phyloP scores from a whole-genome alignment of 495 filamentous ascomycete genomes.

The Trichoderma orchidacearum region DNA sequence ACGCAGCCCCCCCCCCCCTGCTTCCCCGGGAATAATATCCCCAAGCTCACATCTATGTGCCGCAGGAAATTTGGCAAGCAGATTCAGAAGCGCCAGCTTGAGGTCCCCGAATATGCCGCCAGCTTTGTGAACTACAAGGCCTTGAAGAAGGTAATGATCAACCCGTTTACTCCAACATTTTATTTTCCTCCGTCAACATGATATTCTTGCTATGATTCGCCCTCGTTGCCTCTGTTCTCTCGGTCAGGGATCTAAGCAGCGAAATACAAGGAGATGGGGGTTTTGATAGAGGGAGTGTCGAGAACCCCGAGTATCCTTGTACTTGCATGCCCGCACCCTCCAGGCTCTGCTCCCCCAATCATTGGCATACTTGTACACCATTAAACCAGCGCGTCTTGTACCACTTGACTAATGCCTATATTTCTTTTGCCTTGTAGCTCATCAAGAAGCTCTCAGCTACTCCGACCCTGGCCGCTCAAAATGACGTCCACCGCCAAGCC shows the following conservation, averaged over 20 bases:
- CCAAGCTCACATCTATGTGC: background rate
- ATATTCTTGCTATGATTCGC: background rate
- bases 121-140: constrained; percentile 99
- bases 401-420: constrained; percentile 12
- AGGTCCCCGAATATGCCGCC: constrained; percentile 96
- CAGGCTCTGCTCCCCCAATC: background rate
- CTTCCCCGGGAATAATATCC: background rate
- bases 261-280: background rate
- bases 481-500: constrained; percentile 38
- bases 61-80: constrained; percentile 98
- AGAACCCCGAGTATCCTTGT: background rate
- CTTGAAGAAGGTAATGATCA: constrained; percentile 72
- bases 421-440: constrained; percentile 44
- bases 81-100: constrained; percentile 95
- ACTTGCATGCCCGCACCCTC: background rate
- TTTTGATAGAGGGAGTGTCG: background rate
- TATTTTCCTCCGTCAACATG: constrained; percentile 2
- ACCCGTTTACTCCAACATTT: background rate
- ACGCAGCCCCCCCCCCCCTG: background rate
- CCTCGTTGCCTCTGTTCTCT: background rate
- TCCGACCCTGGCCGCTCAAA: constrained; percentile 63
- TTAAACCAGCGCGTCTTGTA: background rate
- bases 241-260: background rate
- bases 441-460: constrained; percentile 95
- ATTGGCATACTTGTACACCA: background rate